A percentile compares a stretch with the other conserved stretches of the same genome.
Conservation (phyloP, 768 basidiomycete species). For the Suillus lakei region DNA sequence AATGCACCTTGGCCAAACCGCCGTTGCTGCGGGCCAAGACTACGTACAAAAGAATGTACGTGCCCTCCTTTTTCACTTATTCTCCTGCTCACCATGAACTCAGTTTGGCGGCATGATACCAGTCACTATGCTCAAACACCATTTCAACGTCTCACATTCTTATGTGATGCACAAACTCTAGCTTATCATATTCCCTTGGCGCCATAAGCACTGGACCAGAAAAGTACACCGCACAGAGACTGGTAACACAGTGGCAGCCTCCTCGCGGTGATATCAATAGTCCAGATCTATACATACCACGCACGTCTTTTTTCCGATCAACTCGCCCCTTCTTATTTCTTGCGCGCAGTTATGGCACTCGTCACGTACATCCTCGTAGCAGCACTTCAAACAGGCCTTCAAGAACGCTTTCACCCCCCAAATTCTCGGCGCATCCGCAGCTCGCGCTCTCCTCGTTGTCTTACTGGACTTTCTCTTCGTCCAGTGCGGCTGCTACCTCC, state of each 20-base stretch:
- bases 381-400: conserved; percentile 82
- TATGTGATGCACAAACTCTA: conserved; percentile 92
- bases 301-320: conserved; percentile 43
- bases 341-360: conserved; percentile 82
- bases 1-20: conserved; percentile 92
- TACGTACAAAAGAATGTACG: conserved; percentile 94
- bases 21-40: conserved; percentile 92
- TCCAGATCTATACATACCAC: conserved; percentile 96
- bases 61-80: conserved; percentile 13
- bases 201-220: conserved; percentile 86
- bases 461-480: conserved; percentile 89
- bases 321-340: conserved; percentile 14
- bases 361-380: conserved; percentile 94
- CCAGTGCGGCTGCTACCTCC: conserved; percentile 90
- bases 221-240: conserved; percentile 68
- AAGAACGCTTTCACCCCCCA: conserved; percentile 88
- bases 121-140: conserved; percentile 77
- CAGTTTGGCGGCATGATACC: conserved; percentile 88
- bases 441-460: conserved; percentile 83
- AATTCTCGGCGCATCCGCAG: conserved; percentile 85
- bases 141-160: conserved; percentile 95
- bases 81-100: conserved; percentile 12
- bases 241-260: conserved; percentile 67
- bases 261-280: conserved; percentile 95
- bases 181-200: conserved; percentile 94